Base-by-base conservation (phyloP, 805 yeast species). In the Kuraishia capsulata region DNA sequence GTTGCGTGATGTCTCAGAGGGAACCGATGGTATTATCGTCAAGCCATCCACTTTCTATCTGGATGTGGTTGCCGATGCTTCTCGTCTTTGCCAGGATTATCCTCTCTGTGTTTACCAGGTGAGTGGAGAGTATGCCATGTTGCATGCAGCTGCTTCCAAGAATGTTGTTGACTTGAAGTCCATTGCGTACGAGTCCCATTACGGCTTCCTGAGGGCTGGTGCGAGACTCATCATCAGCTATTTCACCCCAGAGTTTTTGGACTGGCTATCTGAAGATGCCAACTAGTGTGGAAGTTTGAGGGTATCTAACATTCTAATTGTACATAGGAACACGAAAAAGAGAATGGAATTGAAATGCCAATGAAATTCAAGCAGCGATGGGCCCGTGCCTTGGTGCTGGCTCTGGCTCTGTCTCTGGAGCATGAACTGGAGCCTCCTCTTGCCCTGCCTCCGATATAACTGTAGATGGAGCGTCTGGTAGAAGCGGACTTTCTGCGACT, bases 111-210 rank as follows among this genome's bases (percentile, higher is more conserved):
- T 95, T 20, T 92, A 92, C 62, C 98, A 92, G 60, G 98, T 92
- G 19, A 78, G 90, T 56, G 98, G 98, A 30, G 98, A 92, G 62
- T 92, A 75, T 54, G 97, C 97, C 24, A 92, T 92, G 98, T 62
- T 92, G 46, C 95, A 89, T 55, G 98, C 98, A 5, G 97, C 96
- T 38, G 97, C 97, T 23, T 97, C 88, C 53, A 88, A 88, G 69
- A 95, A 95, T 29, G 73, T 89, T 43, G 84, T 81, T 43, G 97
- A 90, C 58, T 71, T 92, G 60, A 81, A 85, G 61, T 61, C 77
- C 41, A 61, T 78, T 70, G 76, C 88, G 0, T 84, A 83, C 51
- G 98, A 92, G 64, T 66, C 92, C 35, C 96, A 92, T 50, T 71
- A 85, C 44, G 97, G 98, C 1, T 81, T 85, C 53, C 69, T 90